Percentiles rank a stretch among this genome's conserved stretches.
Conservation (phyloP, 202 grass and related monocot genomes). For the Dendrocalamus latiflorus region DNA sequence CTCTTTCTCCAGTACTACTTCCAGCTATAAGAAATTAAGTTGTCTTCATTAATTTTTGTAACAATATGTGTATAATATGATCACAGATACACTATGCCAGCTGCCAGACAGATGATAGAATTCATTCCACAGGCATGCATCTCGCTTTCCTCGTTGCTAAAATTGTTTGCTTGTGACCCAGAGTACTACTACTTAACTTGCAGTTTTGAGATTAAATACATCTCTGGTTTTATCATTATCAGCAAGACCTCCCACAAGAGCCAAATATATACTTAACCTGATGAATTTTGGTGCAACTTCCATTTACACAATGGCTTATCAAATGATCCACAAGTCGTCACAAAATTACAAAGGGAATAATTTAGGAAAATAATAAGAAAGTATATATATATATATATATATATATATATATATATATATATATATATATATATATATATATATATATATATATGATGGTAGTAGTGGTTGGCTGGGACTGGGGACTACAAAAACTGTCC, state of each 20-base stretch:
- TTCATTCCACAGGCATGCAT: conserved; percentile 24
- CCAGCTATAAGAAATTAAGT: conserved; percentile 2
- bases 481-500: conserved; percentile 8
- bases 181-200: not conserved
- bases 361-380: not conserved
- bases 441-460: not conserved
- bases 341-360: not conserved
- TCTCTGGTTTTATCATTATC: not conserved
- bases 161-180: not conserved
- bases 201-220: not conserved
- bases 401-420: no score
- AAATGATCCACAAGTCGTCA: not conserved
- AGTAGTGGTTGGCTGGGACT: not conserved
- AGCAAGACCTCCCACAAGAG: not conserved
- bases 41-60: not conserved
- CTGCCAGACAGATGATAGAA: conserved; percentile 15
- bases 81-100: conserved; percentile 15
- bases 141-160: conserved; percentile 19
- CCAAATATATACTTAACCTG: not conserved
- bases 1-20: not conserved
- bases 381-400: no score
- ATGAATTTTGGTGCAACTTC: not conserved
- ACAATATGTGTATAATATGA: not conserved
- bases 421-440: no score
- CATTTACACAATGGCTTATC: not conserved